A percentile compares a stretch with the other conserved stretches of the same genome.
phyloP scores from a whole-genome alignment of 495 filamentous ascomycete species.

The Trichoderma gamsii region DNA sequence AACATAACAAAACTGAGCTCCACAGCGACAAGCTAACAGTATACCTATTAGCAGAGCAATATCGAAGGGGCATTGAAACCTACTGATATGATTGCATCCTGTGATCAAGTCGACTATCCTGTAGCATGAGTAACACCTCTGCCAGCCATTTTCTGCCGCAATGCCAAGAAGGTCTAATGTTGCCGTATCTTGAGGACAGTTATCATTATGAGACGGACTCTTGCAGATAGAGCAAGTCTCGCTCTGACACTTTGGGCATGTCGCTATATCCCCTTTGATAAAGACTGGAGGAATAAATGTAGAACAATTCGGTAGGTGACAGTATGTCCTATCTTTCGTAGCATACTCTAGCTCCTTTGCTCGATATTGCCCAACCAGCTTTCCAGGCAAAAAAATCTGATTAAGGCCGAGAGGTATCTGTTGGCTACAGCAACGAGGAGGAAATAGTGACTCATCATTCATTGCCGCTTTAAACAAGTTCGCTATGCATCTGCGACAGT shows the following conservation, averaged over 20 bases:
- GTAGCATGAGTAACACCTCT: conserved; percentile 34
- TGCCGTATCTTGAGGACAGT: conserved; percentile 40
- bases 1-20: conserved; percentile 52
- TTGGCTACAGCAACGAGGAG: conserved; percentile 46
- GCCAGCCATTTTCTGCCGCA: conserved; percentile 38
- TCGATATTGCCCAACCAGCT: conserved; percentile 28
- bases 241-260: conserved; percentile 35
- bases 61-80: background rate
- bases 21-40: conserved; percentile 40
- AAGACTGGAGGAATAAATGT: conserved; percentile 34
- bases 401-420: conserved; percentile 31
- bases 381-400: conserved; percentile 26
- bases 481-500: conserved; percentile 42
- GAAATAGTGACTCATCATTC: conserved; percentile 45
- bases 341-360: conserved; percentile 42
- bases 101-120: conserved; percentile 36
- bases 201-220: conserved; percentile 30
- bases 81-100: conserved; percentile 46
- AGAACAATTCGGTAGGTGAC: conserved; percentile 36
- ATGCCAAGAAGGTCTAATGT: conserved; percentile 30
- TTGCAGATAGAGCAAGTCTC: conserved; percentile 48
- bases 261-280: conserved; percentile 32
- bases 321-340: conserved; percentile 45
- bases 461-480: conserved; percentile 36
- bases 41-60: background rate